These are phyloP conservation scores for Kurtzmaniella cleridarum DNA, from an alignment of 805 yeast species.

Conservation along the genomic window DNA sequence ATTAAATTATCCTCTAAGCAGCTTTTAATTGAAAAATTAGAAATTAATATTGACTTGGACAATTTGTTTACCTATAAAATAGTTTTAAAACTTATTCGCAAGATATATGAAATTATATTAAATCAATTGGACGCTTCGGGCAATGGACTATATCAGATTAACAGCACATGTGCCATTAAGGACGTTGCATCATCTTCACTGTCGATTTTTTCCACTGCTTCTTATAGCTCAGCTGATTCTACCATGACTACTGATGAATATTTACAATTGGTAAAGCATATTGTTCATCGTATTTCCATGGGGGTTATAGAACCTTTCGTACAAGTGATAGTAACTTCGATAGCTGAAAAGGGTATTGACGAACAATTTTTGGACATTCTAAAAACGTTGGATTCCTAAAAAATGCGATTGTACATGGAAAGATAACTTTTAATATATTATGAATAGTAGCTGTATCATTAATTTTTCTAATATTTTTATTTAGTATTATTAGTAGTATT, in stretches of 20 bases:
- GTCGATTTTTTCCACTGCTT: conserved; percentile 31
- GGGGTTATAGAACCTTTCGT: conserved; percentile 38
- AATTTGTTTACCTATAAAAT: conserved; percentile 33
- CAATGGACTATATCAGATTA: neutral
- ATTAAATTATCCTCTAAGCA: conserved; percentile 36
- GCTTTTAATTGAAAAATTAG: conserved; percentile 38
- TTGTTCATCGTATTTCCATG: conserved; percentile 21
- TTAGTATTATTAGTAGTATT: neutral
- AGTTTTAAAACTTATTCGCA: conserved; percentile 23
- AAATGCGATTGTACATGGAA: conserved; percentile 1
- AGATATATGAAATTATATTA: conserved; percentile 21
- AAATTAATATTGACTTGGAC: conserved; percentile 37
- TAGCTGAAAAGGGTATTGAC: conserved; percentile 26
- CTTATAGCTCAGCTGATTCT: conserved; percentile 18
- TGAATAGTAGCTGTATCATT: too few species aligned
- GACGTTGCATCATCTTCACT: conserved; percentile 8
- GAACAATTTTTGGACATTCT: conserved; percentile 26
- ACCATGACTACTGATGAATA: conserved; percentile 28
- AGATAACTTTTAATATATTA: conserved; percentile 1
- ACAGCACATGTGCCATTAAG: neutral
- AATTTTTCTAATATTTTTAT: neutral
- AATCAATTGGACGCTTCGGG: conserved; percentile 13
- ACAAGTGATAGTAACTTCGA: conserved; percentile 19
- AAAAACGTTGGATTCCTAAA: conserved; percentile 9
- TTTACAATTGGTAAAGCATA: conserved; percentile 18